phyloP scores from a whole-genome alignment of 1,139 yeast species.

The Trichomonascaceae sp. region DNA sequence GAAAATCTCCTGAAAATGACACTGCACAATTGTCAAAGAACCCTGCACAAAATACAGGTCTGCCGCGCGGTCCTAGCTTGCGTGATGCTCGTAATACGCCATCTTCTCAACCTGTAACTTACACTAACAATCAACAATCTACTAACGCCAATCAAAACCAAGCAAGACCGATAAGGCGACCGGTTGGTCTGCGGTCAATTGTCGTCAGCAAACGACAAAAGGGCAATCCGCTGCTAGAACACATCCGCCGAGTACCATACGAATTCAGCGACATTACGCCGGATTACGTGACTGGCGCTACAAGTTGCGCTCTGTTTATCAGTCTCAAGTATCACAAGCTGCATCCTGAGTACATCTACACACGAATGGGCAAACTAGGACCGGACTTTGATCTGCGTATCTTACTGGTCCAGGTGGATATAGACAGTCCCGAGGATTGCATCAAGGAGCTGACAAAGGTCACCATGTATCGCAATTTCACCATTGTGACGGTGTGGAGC shows the following conservation, averaged over 20 bases:
- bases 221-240: constrained; percentile 45
- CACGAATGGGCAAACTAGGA: constrained; percentile 47
- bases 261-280: constrained; percentile 34
- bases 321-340: constrained; percentile 70
- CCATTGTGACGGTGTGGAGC: constrained; percentile 68
- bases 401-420: constrained; percentile 62
- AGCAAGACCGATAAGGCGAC: constrained; percentile 4
- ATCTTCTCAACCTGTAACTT: no score
- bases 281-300: constrained; percentile 53
- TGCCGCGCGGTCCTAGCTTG: no score
- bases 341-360: constrained; percentile 76
- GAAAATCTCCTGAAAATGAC: background rate
- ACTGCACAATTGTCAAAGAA: background rate
- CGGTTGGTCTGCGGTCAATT: constrained; percentile 15
- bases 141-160: background rate
- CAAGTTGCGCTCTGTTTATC: constrained; percentile 57
- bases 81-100: no score
- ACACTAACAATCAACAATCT: background rate
- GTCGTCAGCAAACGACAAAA: constrained; percentile 41
- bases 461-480: constrained; percentile 51
- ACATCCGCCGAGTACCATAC: constrained; percentile 37
- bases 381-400: constrained; percentile 37
- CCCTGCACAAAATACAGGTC: background rate
- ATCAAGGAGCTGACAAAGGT: constrained; percentile 57
- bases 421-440: constrained; percentile 59